A percentile compares a stretch with the other conserved stretches of the same genome.
phyloP scores from a whole-genome alignment of 2,329 filamentous ascomycete species.

The Trichoderma sp. region DNA sequence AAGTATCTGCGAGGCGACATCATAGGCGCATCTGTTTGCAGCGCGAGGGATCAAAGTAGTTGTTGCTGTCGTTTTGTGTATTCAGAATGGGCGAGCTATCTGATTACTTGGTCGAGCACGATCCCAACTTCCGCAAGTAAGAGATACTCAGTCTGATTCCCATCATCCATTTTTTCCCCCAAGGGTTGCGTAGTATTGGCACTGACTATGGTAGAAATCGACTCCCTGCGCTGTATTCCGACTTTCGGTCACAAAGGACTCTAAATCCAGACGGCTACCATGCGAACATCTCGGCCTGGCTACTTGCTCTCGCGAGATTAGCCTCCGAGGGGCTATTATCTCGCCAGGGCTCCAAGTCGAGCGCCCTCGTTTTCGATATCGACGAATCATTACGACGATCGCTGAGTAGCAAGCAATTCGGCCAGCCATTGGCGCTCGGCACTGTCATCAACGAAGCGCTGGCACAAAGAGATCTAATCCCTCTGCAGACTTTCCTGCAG shows the following conservation, averaged over 20 bases:
- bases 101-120: conserved; percentile 64
- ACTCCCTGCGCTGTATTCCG: conserved; percentile 84
- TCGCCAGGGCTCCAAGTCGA: conserved; percentile 46
- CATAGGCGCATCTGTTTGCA: background rate
- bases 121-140: conserved; percentile 64
- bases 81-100: conserved; percentile 67
- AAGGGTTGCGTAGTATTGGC: background rate
- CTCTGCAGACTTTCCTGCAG: conserved; percentile 68
- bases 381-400: conserved; percentile 69
- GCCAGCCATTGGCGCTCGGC: conserved; percentile 78
- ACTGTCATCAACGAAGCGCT: conserved; percentile 78
- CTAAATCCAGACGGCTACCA: conserved; percentile 84
- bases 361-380: conserved; percentile 57
- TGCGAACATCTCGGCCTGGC: conserved; percentile 81
- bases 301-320: conserved; percentile 71
- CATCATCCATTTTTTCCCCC: background rate
- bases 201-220: conserved; percentile 60
- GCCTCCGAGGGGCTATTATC: conserved; percentile 62
- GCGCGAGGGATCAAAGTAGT: background rate
- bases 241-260: conserved; percentile 74
- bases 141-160: conserved; percentile 20
- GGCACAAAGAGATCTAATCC: conserved; percentile 68
- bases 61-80: background rate
- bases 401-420: conserved; percentile 77
- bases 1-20: background rate